Evolutionary conservation across 2,329 filamentous ascomycete genomes (phyloP).

Genomic region (Aspergillus pseudoglaucus): DNA sequence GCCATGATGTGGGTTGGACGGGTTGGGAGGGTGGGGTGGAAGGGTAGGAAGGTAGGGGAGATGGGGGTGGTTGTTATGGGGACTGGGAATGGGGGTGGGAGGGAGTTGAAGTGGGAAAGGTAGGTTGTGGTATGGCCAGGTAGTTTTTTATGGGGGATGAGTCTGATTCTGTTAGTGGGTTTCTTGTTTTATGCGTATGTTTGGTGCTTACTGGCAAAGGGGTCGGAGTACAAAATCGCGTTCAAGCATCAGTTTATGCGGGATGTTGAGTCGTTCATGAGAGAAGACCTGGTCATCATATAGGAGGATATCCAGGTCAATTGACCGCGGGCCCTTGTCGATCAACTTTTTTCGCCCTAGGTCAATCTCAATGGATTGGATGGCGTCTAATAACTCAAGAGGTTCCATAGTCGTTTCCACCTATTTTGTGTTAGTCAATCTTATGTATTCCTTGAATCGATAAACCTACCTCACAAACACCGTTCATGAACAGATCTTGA

Average conservation of each 20-base stretch:
- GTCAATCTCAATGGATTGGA: slow-evolving; percentile 75
- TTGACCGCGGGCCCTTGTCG: slow-evolving; percentile 89
- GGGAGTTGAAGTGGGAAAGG: slow-evolving; percentile 27
- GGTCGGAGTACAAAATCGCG: slow-evolving; percentile 90
- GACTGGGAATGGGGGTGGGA: slow-evolving; percentile 27
- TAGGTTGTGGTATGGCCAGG: slow-evolving; percentile 28
- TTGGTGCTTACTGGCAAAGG: slow-evolving; percentile 49
- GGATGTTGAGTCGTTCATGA: slow-evolving; percentile 70
- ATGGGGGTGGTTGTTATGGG: slow-evolving; percentile 36
- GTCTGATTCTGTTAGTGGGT: slow-evolving; percentile 21
- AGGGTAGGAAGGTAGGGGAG: slow-evolving; percentile 38
- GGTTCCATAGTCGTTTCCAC: slow-evolving; percentile 74
- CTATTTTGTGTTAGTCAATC: slow-evolving; percentile 40
- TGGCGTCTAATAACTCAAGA: slow-evolving; percentile 65
- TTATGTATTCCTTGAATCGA: slow-evolving; percentile 1
- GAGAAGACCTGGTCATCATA: slow-evolving; percentile 64
- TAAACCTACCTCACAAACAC: slow-evolving; percentile 72
- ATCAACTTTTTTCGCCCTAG: slow-evolving; percentile 78
- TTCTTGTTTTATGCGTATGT: not conserved
- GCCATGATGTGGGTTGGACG: slow-evolving; percentile 78
- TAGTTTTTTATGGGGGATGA: slow-evolving; percentile 35
- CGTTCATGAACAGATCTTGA: slow-evolving; percentile 84
- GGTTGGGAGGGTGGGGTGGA: slow-evolving; percentile 51
- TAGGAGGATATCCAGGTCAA: slow-evolving; percentile 86
- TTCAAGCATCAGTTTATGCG: slow-evolving; percentile 79